Conservation (phyloP, 257 asterid genomes). For the Solanum rostratum region DNA sequence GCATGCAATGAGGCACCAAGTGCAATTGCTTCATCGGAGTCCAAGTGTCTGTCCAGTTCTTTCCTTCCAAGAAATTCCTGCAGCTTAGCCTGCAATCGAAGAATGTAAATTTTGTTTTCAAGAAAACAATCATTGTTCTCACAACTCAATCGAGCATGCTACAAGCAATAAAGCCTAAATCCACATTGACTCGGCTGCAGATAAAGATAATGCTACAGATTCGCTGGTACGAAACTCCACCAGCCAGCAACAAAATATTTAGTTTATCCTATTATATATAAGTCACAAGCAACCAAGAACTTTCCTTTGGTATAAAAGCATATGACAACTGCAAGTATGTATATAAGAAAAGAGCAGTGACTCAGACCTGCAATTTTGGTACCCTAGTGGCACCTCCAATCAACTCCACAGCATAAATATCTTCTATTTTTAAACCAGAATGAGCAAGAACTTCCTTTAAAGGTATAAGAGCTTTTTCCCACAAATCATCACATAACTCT, state of each 20-base stretch:
- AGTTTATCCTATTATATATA: neutral
- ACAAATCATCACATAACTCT: constrained; percentile 82
- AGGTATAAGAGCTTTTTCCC: constrained; percentile 85
- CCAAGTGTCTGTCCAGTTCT: constrained; percentile 90
- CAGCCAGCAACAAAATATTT: neutral
- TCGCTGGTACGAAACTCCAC: neutral
- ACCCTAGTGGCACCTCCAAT: constrained; percentile 99
- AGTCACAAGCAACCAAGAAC: neutral
- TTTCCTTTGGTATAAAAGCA: neutral
- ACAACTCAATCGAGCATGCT: neutral
- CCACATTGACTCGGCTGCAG: neutral
- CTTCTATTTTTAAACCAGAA: constrained; percentile 68
- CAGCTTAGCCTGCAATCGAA: constrained; percentile 63
- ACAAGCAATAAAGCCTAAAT: neutral
- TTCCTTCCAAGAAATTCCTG: constrained; percentile 95
- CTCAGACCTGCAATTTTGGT: constrained; percentile 87
- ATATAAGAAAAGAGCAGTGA: neutral
- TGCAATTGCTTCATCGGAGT: constrained; percentile 94
- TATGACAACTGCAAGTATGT: neutral
- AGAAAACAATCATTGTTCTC: constrained; percentile 1
- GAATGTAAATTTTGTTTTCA: neutral
- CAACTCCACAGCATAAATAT: constrained; percentile 87
- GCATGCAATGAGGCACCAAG: constrained; percentile 95
- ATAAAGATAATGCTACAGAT: neutral
- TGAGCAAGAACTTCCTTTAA: constrained; percentile 61